Evolutionary conservation across 192 early-diverging fungal genomes (phyloP), one percentile per base, ranked within the genome.

Genomic region (Coemansia sp.): DNA sequence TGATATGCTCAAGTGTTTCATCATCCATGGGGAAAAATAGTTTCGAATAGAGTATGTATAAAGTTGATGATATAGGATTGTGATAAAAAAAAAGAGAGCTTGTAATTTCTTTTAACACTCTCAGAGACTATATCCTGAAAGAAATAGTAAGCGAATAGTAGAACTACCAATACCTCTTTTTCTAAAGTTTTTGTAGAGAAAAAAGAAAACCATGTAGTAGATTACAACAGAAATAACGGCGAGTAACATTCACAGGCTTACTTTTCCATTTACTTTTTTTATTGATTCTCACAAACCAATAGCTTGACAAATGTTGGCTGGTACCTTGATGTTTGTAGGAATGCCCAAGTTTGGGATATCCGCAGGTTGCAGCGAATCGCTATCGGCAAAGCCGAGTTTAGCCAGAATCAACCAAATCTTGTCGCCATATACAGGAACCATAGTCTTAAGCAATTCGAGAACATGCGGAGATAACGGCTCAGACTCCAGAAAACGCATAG

Each of bases 341-440:
- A 78, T 38, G 0, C 70, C 72, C 49, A 79, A 43, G 43, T 69
- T 41, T 0, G 71, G 76, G 27, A 78, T 66, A 12, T 29, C 22
- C 1, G 44, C 49, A 3, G 70, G 65, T 4, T 31, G 22, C 16
- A 66, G 5, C 2, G 24, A 24, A 2, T 18, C 20, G 5, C 9
- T 33, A 2, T 12, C 44, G 0, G 40, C 18, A 18, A 46, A 43
- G 2, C 74, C 75, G 33, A 72, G 72, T 38, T 74, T 74, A 7
- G 80, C 71, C 44, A 77, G 36, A 20, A 82, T 58, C 12, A 83
- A 75, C 80, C 80, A 83, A 2, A 78, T 46, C 47, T 78, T 78
- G 49, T 83, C 80, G 4, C 72, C 80, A 63, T 83, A 78, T 16
- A 57, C 65, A 16, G 74, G 80, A 18, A 66, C 66, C 80, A 83